These are phyloP conservation scores for Calonectria naviculata DNA, from an alignment of 2,329 filamentous ascomycete species.

Conservation along the genomic window DNA sequence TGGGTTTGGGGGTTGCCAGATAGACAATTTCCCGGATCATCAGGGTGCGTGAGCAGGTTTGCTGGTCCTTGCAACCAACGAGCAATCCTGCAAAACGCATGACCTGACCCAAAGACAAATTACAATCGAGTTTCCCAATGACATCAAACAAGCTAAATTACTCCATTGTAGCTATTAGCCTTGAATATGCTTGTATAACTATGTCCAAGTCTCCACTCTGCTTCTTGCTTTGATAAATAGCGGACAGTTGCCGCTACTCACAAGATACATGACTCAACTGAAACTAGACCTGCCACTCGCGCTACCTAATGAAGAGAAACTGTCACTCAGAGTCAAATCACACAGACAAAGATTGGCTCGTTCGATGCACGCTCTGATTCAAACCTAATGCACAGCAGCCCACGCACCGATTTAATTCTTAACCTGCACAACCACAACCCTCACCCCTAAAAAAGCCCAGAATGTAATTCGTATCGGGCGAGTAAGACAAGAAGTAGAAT, in stretches of 20 bases:
- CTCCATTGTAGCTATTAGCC: too few species aligned
- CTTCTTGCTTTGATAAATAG: background rate
- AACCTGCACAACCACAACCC: background rate
- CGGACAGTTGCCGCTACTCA: background rate
- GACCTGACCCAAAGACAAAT: background rate
- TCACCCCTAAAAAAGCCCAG: too few species aligned
- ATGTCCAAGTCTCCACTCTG: background rate
- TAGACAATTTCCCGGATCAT: constrained; percentile 17
- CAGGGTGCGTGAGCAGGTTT: background rate
- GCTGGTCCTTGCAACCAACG: background rate
- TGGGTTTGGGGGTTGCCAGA: background rate
- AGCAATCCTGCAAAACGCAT: background rate
- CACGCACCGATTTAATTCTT: background rate
- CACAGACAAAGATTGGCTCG: background rate
- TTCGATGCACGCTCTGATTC: background rate
- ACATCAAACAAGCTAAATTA: background rate
- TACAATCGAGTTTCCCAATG: background rate
- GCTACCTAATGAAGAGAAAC: background rate
- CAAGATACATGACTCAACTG: background rate
- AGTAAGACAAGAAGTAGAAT: background rate
- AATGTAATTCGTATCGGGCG: too few species aligned
- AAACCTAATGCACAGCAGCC: background rate
- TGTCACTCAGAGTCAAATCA: background rate
- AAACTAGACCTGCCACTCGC: background rate
- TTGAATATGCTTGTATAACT: background rate